Base-by-base conservation (phyloP, 1,284 basidiomycete species). In the Ustilago sp. region DNA sequence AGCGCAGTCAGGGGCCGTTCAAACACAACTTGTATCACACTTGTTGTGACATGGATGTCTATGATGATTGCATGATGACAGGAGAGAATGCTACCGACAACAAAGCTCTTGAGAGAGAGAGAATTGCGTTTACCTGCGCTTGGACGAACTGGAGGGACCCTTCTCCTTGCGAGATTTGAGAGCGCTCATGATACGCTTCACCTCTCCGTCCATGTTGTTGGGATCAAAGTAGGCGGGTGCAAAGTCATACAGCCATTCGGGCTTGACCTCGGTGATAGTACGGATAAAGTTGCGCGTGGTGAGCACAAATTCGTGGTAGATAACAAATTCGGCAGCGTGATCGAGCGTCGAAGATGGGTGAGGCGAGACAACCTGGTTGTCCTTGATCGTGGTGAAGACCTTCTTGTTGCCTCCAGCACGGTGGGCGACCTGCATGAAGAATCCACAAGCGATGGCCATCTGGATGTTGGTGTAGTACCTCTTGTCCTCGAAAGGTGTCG, bases 391-490 rank as follows among this genome's bases (percentile, higher is more conserved):
- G 76, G 91, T 84, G 86, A 82, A 84, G 3, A 70, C 61, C 41
- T 79, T 79, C 50, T 80, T 79, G 61, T 71, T 79, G 50, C 81
- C 80, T n/a, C 76, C 76, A 4, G 78, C 73, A 86, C 94, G 94
- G 87, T 98, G 94, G 6, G 95, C 96, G 8, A 96, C 91, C 86
- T 98, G 96, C 96, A 98, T 98, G 88, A 99, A 99, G 89, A 94
- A 99, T 31, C 95, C 96, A 83, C 92, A 93, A 0, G 94, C 92
- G 51, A 99, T 89, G 1, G 93, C 92, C 87, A 92, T 92, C 35
- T 94, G 91, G 68, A 99, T 92, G 81, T 93, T 92, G 68, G 88
- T 83, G 87, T 91, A 93, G 83, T 94, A 91, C 83, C 92, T 93
- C 85, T 90, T 90, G 86, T 93, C 91, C 82, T 98, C 93, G 69